phyloP scores from a whole-genome alignment of 495 filamentous ascomycete species.

The Aspergillus diversus region DNA sequence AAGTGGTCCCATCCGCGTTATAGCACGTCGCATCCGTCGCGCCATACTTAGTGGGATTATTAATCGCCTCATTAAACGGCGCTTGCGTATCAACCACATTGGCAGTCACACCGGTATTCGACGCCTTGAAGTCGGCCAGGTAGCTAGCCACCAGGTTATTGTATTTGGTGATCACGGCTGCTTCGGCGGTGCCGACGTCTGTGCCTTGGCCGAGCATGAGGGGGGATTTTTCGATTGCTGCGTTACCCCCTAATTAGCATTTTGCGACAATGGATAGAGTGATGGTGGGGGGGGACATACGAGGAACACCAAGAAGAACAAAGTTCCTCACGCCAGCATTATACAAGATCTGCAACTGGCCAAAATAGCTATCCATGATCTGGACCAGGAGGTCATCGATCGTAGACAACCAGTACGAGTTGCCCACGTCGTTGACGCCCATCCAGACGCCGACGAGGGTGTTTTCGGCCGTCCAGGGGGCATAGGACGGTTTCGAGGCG shows the following conservation, averaged over 20 bases:
- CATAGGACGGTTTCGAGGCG: not conserved
- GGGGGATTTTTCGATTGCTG: conserved; percentile 1
- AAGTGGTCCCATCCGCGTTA: not conserved
- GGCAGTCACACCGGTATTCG: not conserved
- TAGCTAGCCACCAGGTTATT: not conserved
- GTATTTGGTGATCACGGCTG: not conserved
- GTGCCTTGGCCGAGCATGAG: not conserved
- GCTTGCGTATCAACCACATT: not conserved
- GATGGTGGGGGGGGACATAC: not conserved
- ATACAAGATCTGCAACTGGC: conserved; percentile 6
- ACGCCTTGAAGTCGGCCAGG: not conserved
- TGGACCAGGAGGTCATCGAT: not conserved
- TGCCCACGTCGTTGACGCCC: conserved; percentile 1
- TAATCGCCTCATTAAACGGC: not conserved
- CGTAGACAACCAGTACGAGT: not conserved
- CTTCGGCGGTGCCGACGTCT: not conserved
- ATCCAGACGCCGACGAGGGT: not conserved
- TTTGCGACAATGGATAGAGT: not conserved
- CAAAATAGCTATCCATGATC: conserved; percentile 6
- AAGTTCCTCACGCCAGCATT: conserved; percentile 1
- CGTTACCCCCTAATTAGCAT: not conserved
- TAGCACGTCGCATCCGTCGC: conserved; percentile 3
- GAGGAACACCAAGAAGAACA: not conserved
- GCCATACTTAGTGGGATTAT: not conserved
- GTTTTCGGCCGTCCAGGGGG: not conserved